Base-by-base conservation (phyloP, 73 alveolate genomes). In the Effrenium voratum region DNA sequence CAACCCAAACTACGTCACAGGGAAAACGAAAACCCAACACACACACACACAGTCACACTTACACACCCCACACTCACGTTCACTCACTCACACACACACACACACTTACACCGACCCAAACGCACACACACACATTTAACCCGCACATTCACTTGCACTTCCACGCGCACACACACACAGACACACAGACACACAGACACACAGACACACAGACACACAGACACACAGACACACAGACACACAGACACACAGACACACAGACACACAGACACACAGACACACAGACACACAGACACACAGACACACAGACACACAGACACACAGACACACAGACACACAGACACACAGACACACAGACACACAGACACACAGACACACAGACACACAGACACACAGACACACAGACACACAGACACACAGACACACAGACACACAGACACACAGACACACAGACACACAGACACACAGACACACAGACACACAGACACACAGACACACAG, bases 191-290 rank as follows among this genome's bases (percentile, higher is more conserved):
- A 72, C 83, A 30, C 49, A n/a, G 49, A 72, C 50, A 34, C 49
- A 34, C 50, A 72, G 24, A 34, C 46, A 72, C 83, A 72, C 16
- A 72, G 46, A 34, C 49, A 32, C 49, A 34, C 49, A 72, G 83
- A 34, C 83, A 72, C 49, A 72, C 83, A 72, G 46, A 72, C 83
- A 72, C 49, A 72, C 83, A 72, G 46, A 72, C 83, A 72, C 19
- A 72, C 83, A 72, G 49, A 66, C 28, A 16, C 43, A 12, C 28
- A 16, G 40, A 66, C 43, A 16, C 28, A 16, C 28, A 16, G 28
- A 72, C 83, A 72, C 49, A 72, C 83, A 15, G 46, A n/a, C 83
- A n/a, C 46, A 72, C 83, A 72, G 49, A n/a, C 83, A 72, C 83
- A 72, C 49, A 15, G 46, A n/a, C 49, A n/a, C 52, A 36, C 84